Evolutionary conservation across 352 stramenopile species (phyloP).

Genomic region (Globisporangium camurandrum): DNA sequence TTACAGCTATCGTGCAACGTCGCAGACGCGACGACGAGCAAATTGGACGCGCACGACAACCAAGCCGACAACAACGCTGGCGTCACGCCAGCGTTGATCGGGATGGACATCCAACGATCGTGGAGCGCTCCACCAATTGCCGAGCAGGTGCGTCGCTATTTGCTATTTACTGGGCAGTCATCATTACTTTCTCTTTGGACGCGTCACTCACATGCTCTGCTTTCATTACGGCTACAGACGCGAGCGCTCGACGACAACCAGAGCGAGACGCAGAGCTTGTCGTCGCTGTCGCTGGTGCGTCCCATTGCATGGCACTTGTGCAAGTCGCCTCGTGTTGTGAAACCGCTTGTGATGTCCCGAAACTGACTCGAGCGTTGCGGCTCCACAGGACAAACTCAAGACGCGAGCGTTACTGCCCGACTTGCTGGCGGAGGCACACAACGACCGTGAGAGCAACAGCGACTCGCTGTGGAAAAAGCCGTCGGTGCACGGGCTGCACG

Average conservation of each 20-base stretch:
- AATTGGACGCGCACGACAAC: neutral
- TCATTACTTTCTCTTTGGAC: too few relatives aligned
- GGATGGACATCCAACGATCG: slow-evolving; percentile 29
- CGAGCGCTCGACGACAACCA: slow-evolving; percentile 28
- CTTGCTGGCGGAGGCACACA: neutral
- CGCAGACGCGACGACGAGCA: neutral
- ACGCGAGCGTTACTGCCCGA: neutral
- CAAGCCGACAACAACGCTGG: neutral
- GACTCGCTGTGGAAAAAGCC: slow-evolving; percentile 7
- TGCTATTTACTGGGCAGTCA: too few relatives aligned
- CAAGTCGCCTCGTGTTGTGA: too few relatives aligned
- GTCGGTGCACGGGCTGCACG: slow-evolving; percentile 1
- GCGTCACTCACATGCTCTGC: neutral
- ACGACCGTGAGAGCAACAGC: slow-evolving; percentile 1
- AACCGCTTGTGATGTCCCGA: too few relatives aligned
- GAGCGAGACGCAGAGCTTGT: slow-evolving; percentile 19
- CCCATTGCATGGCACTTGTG: too few relatives aligned
- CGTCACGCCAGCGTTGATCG: slow-evolving; percentile 2
- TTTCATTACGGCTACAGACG: neutral
- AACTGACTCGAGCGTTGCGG: neutral
- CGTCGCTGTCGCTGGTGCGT: slow-evolving; percentile 21
- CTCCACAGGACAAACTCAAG: slow-evolving; percentile 4
- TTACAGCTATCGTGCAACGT: slow-evolving; percentile 2
- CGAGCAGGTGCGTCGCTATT: slow-evolving; percentile 20
- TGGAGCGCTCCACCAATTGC: slow-evolving; percentile 37